phyloP scores from a whole-genome alignment of 2,329 filamentous ascomycete genomes.

The Ascochyta clinopodiicola region DNA sequence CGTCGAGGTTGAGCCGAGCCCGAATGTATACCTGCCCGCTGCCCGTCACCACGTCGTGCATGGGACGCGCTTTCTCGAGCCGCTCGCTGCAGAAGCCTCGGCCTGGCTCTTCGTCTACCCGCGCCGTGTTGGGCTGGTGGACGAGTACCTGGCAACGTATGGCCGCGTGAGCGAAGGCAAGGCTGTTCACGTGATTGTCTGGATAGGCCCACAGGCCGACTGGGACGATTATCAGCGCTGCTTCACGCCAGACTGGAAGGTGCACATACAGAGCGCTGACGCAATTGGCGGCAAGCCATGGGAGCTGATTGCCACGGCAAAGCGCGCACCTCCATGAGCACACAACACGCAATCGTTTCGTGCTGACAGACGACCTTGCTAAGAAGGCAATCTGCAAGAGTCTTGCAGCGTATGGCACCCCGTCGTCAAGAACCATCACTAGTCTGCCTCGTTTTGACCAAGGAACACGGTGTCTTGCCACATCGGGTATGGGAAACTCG shows the following conservation, averaged over 20 bases:
- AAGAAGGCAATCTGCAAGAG: no score
- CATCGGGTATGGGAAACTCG: not conserved
- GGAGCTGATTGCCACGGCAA: slow-evolving; percentile 42
- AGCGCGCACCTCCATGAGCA: not conserved
- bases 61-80: slow-evolving; percentile 54
- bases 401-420: no score
- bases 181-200: slow-evolving; percentile 47
- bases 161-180: slow-evolving; percentile 18
- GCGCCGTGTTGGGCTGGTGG: slow-evolving; percentile 54
- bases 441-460: no score
- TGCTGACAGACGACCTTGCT: no score
- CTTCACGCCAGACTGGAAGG: slow-evolving; percentile 31
- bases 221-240: slow-evolving; percentile 47
- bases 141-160: slow-evolving; percentile 52
- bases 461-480: not conserved
- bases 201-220: slow-evolving; percentile 53
- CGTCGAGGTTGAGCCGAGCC: slow-evolving; percentile 56
- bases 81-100: slow-evolving; percentile 50
- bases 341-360: not conserved
- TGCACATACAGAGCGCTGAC: slow-evolving; percentile 28
- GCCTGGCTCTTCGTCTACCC: slow-evolving; percentile 64
- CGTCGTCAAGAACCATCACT: no score
- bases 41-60: slow-evolving; percentile 52
- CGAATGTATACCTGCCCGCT: slow-evolving; percentile 55
- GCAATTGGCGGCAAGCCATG: slow-evolving; percentile 42